Percentiles rank a stretch among this genome's conserved stretches.
phyloP scores from a whole-genome alignment of 176 grass and related monocot species.

The Aegilops sharonensis region DNA sequence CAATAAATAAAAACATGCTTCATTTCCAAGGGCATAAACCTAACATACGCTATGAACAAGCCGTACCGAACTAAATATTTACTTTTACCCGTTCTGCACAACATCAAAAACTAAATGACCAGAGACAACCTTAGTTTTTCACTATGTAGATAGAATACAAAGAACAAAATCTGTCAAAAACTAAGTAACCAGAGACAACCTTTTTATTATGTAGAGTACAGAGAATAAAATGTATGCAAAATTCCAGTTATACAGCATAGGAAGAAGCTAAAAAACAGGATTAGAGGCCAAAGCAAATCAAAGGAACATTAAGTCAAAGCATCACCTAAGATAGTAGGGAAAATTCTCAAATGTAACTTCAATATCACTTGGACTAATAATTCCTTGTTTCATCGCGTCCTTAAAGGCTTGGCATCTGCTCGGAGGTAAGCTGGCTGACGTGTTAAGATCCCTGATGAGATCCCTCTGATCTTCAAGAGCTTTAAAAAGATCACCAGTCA shows the following conservation, averaged over 20 bases:
- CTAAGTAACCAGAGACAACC: constrained; percentile 13
- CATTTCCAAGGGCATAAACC: constrained; percentile 5
- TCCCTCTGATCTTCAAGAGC: constrained; percentile 83
- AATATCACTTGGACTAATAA: constrained; percentile 80
- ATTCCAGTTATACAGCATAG: constrained; percentile 11
- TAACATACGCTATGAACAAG: constrained; percentile 3
- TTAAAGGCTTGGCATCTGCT: constrained; percentile 88
- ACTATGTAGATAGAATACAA: constrained; percentile 3
- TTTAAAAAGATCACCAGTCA: constrained; percentile 79
- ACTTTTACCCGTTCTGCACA: constrained; percentile 3
- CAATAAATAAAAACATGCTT: constrained; percentile 20
- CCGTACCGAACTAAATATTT: neutral
- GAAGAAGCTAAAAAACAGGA: constrained; percentile 15
- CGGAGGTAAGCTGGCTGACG: constrained; percentile 52
- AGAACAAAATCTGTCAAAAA: constrained; percentile 15
- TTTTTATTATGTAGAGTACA: constrained; percentile 22
- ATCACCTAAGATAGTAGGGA: constrained; percentile 97
- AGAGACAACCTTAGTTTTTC: neutral
- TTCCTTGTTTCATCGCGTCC: constrained; percentile 82
- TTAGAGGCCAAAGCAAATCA: constrained; percentile 19
- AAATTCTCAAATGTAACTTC: constrained; percentile 88
- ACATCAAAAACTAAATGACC: constrained; percentile 27
- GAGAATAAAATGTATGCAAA: constrained; percentile 15
- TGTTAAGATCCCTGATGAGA: constrained; percentile 54
- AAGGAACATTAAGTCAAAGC: constrained; percentile 27